These are phyloP conservation scores for Grigorovia yakushimaensis DNA, from an alignment of 805 yeast species.

Conservation along the genomic window DNA sequence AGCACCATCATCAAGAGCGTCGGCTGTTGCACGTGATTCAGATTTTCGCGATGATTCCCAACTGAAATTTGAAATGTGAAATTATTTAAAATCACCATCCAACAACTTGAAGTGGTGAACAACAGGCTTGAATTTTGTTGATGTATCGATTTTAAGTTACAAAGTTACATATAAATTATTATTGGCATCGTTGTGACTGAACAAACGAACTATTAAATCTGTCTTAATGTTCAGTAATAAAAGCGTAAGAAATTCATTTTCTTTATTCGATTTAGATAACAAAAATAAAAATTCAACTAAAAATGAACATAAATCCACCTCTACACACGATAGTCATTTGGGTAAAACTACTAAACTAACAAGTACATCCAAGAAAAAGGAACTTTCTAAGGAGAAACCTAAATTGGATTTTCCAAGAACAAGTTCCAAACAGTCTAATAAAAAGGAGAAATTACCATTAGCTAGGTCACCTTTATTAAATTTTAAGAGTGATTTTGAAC, in stretches of 20 bases:
- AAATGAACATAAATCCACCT: background rate
- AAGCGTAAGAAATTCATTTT: background rate
- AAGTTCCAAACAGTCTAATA: background rate
- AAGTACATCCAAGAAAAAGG: background rate
- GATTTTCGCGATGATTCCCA: too few relatives aligned
- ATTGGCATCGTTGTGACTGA: background rate
- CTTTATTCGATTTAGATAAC: background rate
- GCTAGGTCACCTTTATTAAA: conserved; percentile 1
- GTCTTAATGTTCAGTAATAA: background rate
- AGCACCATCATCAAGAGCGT: too few relatives aligned
- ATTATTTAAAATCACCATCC: too few relatives aligned
- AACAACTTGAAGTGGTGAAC: too few relatives aligned
- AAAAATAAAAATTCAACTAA: background rate
- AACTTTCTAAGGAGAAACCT: too few relatives aligned
- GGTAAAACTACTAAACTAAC: background rate
- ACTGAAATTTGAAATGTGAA: too few relatives aligned
- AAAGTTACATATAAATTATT: too few relatives aligned
- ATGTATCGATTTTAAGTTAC: background rate
- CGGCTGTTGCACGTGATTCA: too few relatives aligned
- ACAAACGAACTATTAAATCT: background rate
- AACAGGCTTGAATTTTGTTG: background rate
- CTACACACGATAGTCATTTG: background rate
- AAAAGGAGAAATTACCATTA: background rate
- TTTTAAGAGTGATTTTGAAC: background rate
- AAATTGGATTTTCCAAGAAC: background rate